Conservation (phyloP, 345 rosid species). For the Populus alba region DNA sequence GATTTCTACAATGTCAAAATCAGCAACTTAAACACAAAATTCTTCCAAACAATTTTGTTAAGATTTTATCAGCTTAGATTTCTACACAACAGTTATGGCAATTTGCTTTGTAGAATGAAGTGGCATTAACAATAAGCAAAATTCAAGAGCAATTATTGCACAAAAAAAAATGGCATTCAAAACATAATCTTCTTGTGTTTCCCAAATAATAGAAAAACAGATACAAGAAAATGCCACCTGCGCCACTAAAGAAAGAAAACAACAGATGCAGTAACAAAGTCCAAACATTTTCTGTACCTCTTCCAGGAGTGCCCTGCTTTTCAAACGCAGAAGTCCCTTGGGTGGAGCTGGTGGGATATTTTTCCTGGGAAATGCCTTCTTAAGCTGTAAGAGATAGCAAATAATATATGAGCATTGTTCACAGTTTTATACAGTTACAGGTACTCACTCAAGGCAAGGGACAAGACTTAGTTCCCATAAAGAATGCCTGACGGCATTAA, state of each 20-base stretch:
- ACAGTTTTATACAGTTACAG: neutral
- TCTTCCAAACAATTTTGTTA: neutral
- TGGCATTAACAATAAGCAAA: neutral
- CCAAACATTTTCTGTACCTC: slow-evolving; percentile 58
- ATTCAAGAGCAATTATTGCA: neutral
- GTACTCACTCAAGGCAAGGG: neutral
- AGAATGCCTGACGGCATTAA: neutral
- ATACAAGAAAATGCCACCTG: neutral
- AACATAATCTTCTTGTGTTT: neutral
- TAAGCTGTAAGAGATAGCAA: slow-evolving; percentile 58
- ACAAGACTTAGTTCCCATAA: neutral
- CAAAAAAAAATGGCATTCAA: neutral
- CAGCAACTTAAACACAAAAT: neutral
- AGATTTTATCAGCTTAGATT: neutral
- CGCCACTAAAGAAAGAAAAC: neutral
- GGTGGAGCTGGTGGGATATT: slow-evolving; percentile 86
- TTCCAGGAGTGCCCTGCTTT: slow-evolving; percentile 84
- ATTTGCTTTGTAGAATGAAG: neutral
- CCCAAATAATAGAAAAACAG: neutral
- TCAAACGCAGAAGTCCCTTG: slow-evolving; percentile 86
- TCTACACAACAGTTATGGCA: neutral
- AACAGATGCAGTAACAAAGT: neutral
- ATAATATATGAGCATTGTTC: slow-evolving; percentile 9
- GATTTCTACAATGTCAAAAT: neutral
- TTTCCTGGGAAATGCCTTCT: slow-evolving; percentile 70